phyloP scores from a whole-genome alignment of 2,329 filamentous ascomycete species.

The Penicillium palitans region DNA sequence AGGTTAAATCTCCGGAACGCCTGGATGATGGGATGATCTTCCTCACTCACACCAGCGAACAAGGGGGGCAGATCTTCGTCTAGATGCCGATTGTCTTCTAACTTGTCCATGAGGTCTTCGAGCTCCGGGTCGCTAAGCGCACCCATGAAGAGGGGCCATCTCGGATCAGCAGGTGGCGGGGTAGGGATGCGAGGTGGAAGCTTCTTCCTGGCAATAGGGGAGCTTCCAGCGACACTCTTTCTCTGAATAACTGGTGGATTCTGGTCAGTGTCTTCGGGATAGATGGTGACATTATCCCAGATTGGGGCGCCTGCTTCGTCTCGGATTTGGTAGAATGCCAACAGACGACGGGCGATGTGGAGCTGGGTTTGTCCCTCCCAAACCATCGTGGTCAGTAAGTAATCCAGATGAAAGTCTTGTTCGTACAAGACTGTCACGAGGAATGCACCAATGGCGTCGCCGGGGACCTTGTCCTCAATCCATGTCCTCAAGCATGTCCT shows the following conservation, averaged over 20 bases:
- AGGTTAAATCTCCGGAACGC: neutral
- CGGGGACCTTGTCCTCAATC: neutral
- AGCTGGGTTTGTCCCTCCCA: neutral
- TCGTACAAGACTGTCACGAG: conserved; percentile 1
- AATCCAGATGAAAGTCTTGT: conserved; percentile 5
- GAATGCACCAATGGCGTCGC: conserved; percentile 8
- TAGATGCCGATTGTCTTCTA: neutral
- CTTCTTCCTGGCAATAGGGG: neutral
- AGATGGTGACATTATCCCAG: neutral
- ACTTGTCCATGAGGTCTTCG: neutral
- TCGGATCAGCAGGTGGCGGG: neutral
- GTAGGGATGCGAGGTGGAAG: neutral
- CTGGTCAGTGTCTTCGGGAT: neutral
- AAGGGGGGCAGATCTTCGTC: neutral
- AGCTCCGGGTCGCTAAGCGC: neutral
- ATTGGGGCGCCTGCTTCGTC: neutral
- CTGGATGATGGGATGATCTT: neutral
- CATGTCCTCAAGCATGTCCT: neutral
- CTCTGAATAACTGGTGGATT: too few species aligned
- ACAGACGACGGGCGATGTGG: neutral
- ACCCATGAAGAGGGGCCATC: conserved; percentile 5
- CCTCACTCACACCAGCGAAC: neutral
- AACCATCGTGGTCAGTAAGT: conserved; percentile 3
- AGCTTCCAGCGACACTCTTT: neutral
- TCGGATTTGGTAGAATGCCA: conserved; percentile 5